Evolutionary conservation across 1,139 yeast species (phyloP).

Genomic region (Wickerhamiella infanticola): DNA sequence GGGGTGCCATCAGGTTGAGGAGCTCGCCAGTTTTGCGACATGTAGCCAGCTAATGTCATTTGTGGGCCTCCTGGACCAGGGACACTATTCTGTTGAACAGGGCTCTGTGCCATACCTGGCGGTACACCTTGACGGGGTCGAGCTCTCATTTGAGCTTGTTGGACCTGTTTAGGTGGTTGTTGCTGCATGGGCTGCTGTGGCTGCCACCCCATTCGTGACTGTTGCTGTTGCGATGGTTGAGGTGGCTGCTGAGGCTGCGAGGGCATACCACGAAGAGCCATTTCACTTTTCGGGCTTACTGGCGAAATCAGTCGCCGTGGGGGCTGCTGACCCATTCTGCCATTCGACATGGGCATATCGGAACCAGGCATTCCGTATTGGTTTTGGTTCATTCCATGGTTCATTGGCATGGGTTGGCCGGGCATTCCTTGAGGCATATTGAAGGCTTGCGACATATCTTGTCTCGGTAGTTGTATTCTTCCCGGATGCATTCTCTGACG

Average conservation of each 20-base stretch:
- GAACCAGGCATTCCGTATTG: neutral
- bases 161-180: neutral
- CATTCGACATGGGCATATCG: neutral
- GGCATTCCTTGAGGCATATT: neutral
- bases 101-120: neutral
- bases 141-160: neutral
- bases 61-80: constrained; percentile 1
- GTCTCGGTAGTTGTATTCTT: neutral
- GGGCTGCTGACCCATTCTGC: too few species aligned
- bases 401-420: neutral
- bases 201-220: neutral
- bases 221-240: neutral
- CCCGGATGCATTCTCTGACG: constrained; percentile 2
- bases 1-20: neutral
- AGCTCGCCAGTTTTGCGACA: neutral
- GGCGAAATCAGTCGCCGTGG: neutral
- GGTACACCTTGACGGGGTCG: neutral
- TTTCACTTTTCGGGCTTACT: neutral
- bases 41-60: neutral
- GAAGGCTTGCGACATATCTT: neutral
- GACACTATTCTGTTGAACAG: neutral
- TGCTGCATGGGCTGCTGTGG: neutral
- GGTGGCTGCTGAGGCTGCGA: constrained; percentile 4
- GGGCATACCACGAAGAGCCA: neutral
- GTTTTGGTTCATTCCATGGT: too few species aligned